A percentile compares a stretch with the other conserved stretches of the same genome.
These are phyloP conservation scores for Larix kaempferi DNA, from an alignment of 75 land plant genomes.

Conservation along the genomic window DNA sequence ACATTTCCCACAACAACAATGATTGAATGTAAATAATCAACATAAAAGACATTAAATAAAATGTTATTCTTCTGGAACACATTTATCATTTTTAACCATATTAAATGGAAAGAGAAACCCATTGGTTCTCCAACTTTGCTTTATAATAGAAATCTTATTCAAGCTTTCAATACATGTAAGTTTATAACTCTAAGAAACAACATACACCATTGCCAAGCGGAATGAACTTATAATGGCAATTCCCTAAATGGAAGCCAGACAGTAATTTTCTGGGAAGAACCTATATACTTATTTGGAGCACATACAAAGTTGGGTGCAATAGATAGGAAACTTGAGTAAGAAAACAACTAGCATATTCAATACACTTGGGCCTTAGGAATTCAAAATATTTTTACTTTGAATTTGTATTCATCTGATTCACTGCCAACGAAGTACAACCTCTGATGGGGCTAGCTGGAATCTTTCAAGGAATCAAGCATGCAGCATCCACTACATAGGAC, in stretches of 20 bases:
- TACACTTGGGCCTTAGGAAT: neutral
- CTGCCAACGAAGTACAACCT: neutral
- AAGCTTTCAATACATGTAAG: neutral
- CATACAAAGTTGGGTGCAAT: neutral
- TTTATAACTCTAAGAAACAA: neutral
- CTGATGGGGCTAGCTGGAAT: constrained; percentile 4
- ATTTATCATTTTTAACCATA: too few relatives aligned
- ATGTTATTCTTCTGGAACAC: neutral
- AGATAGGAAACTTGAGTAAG: neutral
- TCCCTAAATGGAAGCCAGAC: neutral
- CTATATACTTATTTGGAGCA: neutral
- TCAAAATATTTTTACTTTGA: neutral
- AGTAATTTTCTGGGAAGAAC: neutral
- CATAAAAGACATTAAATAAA: neutral
- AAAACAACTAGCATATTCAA: constrained; percentile 1
- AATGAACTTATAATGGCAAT: neutral
- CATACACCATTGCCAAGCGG: neutral
- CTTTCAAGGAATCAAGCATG: neutral
- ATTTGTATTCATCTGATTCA: neutral
- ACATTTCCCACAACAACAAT: constrained; percentile 10
- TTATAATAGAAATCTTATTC: neutral
- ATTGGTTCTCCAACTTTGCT: neutral
- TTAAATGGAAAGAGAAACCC: neutral
- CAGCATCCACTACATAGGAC: neutral
- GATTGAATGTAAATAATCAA: neutral